A percentile compares a stretch with the other conserved stretches of the same genome.
Conservation (phyloP, 768 basidiomycete species). For the Boletus edulis region DNA sequence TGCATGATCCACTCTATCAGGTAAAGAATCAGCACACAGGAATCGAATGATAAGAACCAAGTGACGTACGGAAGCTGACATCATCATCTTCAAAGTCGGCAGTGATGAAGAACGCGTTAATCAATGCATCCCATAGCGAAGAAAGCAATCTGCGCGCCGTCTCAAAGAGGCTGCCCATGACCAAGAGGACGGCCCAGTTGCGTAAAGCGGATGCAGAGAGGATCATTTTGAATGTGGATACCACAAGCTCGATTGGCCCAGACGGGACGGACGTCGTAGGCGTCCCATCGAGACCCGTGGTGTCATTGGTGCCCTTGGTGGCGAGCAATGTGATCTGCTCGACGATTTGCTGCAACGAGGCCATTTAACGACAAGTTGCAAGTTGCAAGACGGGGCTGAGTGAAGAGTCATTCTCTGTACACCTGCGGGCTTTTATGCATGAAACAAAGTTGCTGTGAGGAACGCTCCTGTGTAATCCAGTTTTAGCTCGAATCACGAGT, state of each 20-base stretch:
- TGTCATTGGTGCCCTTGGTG: conserved; percentile 12
- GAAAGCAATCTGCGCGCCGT: conserved; percentile 48
- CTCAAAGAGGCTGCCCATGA: conserved; percentile 63
- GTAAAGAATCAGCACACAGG: background rate
- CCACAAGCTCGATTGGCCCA: conserved; percentile 26
- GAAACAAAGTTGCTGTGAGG: no score
- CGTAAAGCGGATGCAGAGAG: conserved; percentile 53
- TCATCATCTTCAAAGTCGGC: conserved; percentile 61
- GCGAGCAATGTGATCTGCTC: conserved; percentile 28
- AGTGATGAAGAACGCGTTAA: conserved; percentile 59
- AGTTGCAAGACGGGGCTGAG: background rate
- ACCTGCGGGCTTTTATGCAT: no score
- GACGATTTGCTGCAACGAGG: conserved; percentile 29
- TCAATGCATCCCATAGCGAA: conserved; percentile 40
- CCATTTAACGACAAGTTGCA: conserved; percentile 8
- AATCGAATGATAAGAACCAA: background rate
- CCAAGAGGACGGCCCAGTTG: conserved; percentile 64
- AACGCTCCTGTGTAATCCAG: no score
- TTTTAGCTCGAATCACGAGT: no score
- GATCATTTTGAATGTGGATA: conserved; percentile 42
- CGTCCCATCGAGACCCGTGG: conserved; percentile 13
- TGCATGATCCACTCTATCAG: conserved; percentile 64
- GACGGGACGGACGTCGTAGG: conserved; percentile 7
- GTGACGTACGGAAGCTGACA: conserved; percentile 47
- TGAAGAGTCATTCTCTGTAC: background rate